Conservation (phyloP, 2,329 filamentous ascomycete species). For the Cladophialophora bantiana region DNA sequence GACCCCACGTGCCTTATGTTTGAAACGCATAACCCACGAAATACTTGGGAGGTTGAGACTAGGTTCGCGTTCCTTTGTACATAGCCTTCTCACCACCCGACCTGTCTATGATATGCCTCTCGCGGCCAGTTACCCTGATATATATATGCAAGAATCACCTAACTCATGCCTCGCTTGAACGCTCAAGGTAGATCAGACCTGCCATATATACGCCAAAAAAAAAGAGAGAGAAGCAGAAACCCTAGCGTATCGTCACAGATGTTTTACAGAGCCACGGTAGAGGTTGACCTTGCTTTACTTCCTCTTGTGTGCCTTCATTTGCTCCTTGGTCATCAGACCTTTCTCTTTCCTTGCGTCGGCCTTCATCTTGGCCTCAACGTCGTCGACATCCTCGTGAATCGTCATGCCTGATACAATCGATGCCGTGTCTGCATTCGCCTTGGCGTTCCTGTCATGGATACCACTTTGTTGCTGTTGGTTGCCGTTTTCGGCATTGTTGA, state of each 20-base stretch:
- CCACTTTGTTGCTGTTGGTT: constrained; percentile 7
- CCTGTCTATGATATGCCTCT: neutral
- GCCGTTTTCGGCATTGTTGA: constrained; percentile 19
- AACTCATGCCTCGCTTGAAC: constrained; percentile 26
- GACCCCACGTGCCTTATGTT: too few relatives aligned
- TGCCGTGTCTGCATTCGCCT: neutral
- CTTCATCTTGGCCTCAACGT: constrained; percentile 33
- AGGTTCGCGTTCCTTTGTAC: neutral
- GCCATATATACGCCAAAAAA: neutral
- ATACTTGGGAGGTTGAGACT: neutral
- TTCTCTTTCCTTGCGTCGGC: constrained; percentile 28
- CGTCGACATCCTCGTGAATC: constrained; percentile 30
- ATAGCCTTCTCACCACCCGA: neutral
- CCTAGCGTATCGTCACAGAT: neutral
- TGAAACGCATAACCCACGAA: too few relatives aligned
- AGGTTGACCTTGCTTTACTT: constrained; percentile 9
- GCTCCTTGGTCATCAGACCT: constrained; percentile 22
- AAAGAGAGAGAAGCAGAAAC: neutral
- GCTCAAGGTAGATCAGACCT: constrained; percentile 16
- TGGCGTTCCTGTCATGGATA: neutral
- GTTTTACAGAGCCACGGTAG: constrained; percentile 9
- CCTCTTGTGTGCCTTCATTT: constrained; percentile 18
- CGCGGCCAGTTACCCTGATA: neutral
- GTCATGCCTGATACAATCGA: constrained; percentile 11
- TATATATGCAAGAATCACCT: neutral